Conservation (phyloP, 768 basidiomycete genomes). For the Bullera alba region DNA sequence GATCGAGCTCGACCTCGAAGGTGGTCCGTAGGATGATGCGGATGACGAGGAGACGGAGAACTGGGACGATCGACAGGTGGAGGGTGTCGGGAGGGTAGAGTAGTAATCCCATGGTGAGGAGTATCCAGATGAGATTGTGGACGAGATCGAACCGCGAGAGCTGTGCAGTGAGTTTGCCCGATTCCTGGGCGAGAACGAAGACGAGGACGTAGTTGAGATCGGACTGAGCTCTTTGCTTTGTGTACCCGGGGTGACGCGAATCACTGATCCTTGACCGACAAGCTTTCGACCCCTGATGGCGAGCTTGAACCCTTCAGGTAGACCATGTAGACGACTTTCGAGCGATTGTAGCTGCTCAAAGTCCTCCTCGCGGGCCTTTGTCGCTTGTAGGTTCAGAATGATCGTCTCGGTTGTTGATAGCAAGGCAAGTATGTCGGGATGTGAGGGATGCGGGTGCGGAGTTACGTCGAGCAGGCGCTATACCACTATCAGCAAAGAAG, state of each 20-base stretch:
- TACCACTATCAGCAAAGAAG: neutral
- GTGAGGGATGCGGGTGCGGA: conserved; percentile 62
- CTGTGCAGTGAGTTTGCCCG: conserved; percentile 15
- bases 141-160: conserved; percentile 23
- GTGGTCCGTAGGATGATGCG: neutral
- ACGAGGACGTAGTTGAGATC: neutral
- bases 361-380: conserved; percentile 78
- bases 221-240: conserved; percentile 5
- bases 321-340: conserved; percentile 56
- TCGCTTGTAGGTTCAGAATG: conserved; percentile 72
- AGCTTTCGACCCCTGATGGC: conserved; percentile 68
- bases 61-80: conserved; percentile 4
- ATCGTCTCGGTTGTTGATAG: conserved; percentile 63
- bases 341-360: conserved; percentile 67
- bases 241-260: conserved; percentile 44
- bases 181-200: neutral
- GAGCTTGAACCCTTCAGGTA: conserved; percentile 54
- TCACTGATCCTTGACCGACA: conserved; percentile 60
- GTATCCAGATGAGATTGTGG: conserved; percentile 17
- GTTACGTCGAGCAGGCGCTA: conserved; percentile 68
- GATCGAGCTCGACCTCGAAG: conserved; percentile 1
- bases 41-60: conserved; percentile 11
- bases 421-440: conserved; percentile 58
- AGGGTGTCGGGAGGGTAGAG: conserved; percentile 7
- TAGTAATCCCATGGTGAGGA: conserved; percentile 28